Base-by-base conservation (phyloP, 2,329 filamentous ascomycete species). In the Penicillium sp. region DNA sequence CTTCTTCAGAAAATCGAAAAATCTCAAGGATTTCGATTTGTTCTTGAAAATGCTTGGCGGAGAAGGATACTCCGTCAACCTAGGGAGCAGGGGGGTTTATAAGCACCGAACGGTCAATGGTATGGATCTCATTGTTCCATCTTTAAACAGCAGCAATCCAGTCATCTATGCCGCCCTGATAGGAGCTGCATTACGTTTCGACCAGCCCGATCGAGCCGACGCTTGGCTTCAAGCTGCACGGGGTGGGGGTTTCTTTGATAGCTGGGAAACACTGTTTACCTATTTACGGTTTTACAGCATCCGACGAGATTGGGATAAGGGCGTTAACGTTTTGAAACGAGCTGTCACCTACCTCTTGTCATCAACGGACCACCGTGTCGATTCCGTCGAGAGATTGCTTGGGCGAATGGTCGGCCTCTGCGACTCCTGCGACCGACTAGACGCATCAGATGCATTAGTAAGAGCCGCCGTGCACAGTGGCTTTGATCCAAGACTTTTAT, bases 181-280 rank as follows among this genome's bases (percentile, higher is more conserved):
- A 35, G 62, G 66, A 4, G 66, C 70, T 16, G 69, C 69, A 31
- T 63, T 77, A n/a, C 67, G 71, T 10, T 77, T 77, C 35, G 67
- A 76, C 33, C 74, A 77, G 44, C 69, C 71, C 5, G 67, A 75
- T 31, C 67, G 69, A 61, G 75, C 74, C 11, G 70, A 77, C 40
- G 74, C 74, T 5, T 77, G 71, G 65, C 65, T 74, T n/a, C 66
- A 73, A 36, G 65, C 67, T 35, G 68, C 69, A 36, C 68, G 74
- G 25, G 58, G 64, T 8, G 60, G 63, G 9, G 74, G 75, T 7
- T 75, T 72, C 51, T 66, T 69, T 50, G 75, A 76, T 47, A 69
- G 71, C 33, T 69, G 70, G 53, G 58, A 63, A 16, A 72, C 71
- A n/a, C 58, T 77, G 16, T 70, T 67, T 33, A 65, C 68, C 9